Evolutionary conservation across 768 basidiomycete species (phyloP), one percentile per base, ranked within the genome.

Genomic region (Brasilioporus rufonigricans): DNA sequence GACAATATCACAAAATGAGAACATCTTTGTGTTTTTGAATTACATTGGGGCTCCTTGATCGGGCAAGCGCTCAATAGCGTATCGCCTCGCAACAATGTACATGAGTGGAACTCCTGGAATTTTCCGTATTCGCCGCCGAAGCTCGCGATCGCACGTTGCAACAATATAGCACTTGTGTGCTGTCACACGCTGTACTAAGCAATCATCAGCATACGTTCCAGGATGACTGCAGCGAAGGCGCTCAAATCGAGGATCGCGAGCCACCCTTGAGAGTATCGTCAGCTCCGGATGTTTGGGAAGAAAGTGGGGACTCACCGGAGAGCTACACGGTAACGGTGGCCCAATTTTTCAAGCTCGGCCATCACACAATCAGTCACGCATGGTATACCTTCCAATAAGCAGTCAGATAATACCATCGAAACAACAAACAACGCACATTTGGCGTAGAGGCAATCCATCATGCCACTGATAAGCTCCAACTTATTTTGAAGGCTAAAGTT

Each of bases 361-460:
- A 98, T 89, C 13, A 99, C 97, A 65, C 97, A 99, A 72, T 98
- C 97, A 26, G 97, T 98, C n/a, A 99, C 90, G 62, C 94, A 97
- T 1, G 97, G 97, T 63, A 98, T 98, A 71, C 94, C 96, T 98
- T 63, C 21, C 35, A 44, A 39, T 24, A 41, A 40, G 50, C 18
- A 48, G 41, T 59, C 36, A 61, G 48, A 36, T 35, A 27, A 52
- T 38, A 48, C 44, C 5, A 5, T 12, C 18, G 31, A 44, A 48
- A 44, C 16, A 13, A 23, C 48, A 18, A 29, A 38, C 6, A 33
- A 71, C 83, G 53, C 61, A 96, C 96, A 98, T 77, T 99, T 98
- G 13, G 97, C 97, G 72, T 92, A 97, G 16, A 98, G 77, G 65
- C 93, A 96, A 67, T 99, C 97, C 97, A 99, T 98, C 97, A 99